phyloP scores from a whole-genome alignment of 163 green algal genomes.

The Scenedesmus sp. region DNA sequence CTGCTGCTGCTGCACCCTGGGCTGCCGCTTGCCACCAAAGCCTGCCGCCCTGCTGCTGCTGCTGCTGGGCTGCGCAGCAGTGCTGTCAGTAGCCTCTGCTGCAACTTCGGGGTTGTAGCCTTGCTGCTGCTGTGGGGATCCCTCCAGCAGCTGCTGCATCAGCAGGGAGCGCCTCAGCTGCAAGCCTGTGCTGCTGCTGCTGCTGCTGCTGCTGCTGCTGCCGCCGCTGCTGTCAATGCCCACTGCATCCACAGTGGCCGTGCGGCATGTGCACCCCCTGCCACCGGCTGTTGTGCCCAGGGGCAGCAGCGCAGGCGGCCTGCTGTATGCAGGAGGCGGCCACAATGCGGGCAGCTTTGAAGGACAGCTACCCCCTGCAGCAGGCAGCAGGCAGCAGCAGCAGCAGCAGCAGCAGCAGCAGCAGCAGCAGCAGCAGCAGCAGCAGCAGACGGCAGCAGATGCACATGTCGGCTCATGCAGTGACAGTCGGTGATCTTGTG shows the following conservation, averaged over 20 bases:
- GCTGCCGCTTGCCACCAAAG: neutral
- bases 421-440: no score
- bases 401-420: neutral
- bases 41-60: conserved; percentile 11
- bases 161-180: neutral
- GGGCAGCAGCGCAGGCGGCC: neutral
- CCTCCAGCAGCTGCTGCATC: conserved; percentile 24
- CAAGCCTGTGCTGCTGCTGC: conserved; percentile 22
- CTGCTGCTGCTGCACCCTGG: neutral
- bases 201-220: conserved; percentile 13
- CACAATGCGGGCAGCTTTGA: neutral
- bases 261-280: neutral
- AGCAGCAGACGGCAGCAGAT: no score
- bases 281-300: neutral
- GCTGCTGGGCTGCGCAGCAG: neutral
- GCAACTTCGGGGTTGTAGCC: neutral
- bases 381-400: conserved; percentile 12
- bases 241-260: neutral
- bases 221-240: neutral
- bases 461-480: neutral
- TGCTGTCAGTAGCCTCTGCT: neutral
- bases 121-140: neutral
- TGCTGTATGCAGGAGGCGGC: neutral
- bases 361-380: neutral
- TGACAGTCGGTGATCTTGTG: no score